These are phyloP conservation scores for Golubevia pallescens DNA, from an alignment of 1,284 basidiomycete species.

Conservation along the genomic window DNA sequence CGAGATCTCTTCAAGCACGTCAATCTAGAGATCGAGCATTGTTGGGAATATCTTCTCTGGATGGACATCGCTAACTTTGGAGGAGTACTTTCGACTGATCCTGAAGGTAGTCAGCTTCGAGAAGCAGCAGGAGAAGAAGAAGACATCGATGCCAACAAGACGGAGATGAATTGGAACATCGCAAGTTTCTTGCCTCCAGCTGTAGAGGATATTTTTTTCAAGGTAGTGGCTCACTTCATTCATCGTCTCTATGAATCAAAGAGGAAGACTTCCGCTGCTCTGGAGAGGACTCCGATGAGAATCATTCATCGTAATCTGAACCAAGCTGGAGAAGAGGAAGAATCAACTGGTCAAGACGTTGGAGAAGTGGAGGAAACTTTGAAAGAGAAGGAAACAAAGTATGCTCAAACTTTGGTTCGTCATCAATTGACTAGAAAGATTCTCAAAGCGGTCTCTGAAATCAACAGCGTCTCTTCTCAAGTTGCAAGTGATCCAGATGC, in stretches of 20 bases:
- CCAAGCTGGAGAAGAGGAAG: constrained; percentile 12
- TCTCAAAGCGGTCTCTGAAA: constrained; percentile 38
- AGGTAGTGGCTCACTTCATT: constrained; percentile 46
- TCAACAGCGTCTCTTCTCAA: constrained; percentile 33
- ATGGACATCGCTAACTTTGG: constrained; percentile 64
- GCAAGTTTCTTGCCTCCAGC: constrained; percentile 54
- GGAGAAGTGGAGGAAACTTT: constrained; percentile 5
- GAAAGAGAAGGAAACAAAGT: constrained; percentile 13
- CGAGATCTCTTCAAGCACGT: constrained; percentile 59
- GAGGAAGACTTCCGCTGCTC: constrained; percentile 20
- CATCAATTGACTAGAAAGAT: constrained; percentile 54
- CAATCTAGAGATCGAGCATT: constrained; percentile 52
- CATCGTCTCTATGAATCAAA: constrained; percentile 55
- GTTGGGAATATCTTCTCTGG: constrained; percentile 61
- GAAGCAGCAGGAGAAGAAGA: background rate
- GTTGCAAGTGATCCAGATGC: constrained; percentile 27
- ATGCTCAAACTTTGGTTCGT: constrained; percentile 21
- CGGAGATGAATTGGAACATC: constrained; percentile 63
- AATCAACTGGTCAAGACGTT: constrained; percentile 2
- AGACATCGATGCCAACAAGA: constrained; percentile 1
- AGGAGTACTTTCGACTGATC: constrained; percentile 40
- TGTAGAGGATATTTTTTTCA: constrained; percentile 45
- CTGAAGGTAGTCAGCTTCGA: constrained; percentile 11
- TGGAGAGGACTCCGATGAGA: constrained; percentile 45
- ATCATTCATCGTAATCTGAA: constrained; percentile 18